Base-by-base conservation (phyloP, 495 filamentous ascomycete species). In the Neurospora cerealis region DNA sequence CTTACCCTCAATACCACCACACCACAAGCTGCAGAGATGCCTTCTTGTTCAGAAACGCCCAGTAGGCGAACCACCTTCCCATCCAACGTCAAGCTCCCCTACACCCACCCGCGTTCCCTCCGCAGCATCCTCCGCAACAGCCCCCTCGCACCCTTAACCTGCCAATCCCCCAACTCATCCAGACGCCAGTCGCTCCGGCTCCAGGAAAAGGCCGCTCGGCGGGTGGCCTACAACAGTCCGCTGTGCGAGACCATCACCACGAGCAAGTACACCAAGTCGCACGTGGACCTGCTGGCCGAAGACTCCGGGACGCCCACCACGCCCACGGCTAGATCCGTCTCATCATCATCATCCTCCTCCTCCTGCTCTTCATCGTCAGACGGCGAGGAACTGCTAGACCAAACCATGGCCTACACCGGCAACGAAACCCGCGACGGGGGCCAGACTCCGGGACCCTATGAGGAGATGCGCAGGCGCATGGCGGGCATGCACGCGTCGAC, bases 81-180 rank as follows among this genome's bases (percentile, higher is more conserved):
- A 3, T 71, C 74, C 28, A 40, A 72, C 37, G 39, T 69, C 17
- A 76, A 77, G 46, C 80, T 85, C 34, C 90, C 92, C 19, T 94
- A 94, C 80, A 90, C 87, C 48, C 87, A 89, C 15, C 88, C 91
- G 3, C 85, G 89, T 21, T 87, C 87, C 8, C 85, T 93, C 8
- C 89, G 88, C 74, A 92, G 90, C 80, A 94, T 94, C 80, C 85
- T 94, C 39, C 90, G 91, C 78, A 94, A 94, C 83, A 93, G 91
- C 10, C 91, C 91, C 2, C 79, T 91, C 13, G 87, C 87, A 74
- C 88, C 82, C 41, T 78, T 81, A 15, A 85, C 73, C 72, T 80
- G 83, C 7, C 76, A 73, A 46, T 84, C 86, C 39, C 86, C 86
- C 13, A 78, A 78, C 15, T 86, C 87, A 0, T 84, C 84, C 15